A percentile compares a stretch with the other conserved stretches of the same genome.
Conservation (phyloP, 2,329 filamentous ascomycete species). For the Fusarium poae region DNA sequence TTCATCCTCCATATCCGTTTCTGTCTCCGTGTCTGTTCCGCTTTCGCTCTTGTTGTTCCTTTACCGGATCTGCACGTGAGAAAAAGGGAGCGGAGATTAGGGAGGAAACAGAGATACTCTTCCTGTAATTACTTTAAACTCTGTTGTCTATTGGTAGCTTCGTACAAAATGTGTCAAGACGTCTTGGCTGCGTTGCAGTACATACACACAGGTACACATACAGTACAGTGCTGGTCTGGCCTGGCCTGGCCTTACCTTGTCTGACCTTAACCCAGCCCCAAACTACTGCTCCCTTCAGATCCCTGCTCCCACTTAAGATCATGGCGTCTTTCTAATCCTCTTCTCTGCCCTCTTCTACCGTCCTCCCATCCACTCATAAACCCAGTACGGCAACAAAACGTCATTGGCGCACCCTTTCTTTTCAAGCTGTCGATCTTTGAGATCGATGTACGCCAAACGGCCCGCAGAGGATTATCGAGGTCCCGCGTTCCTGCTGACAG, state of each 20-base stretch:
- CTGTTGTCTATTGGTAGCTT: not conserved
- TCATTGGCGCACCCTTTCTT: conserved; percentile 45
- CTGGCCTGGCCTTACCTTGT: conserved; percentile 19
- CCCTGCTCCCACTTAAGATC: conserved; percentile 39
- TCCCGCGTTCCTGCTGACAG: conserved; percentile 40
- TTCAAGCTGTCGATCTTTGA: conserved; percentile 45
- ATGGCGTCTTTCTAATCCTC: conserved; percentile 25
- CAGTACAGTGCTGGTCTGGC: not conserved
- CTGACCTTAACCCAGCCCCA: conserved; percentile 17
- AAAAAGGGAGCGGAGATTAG: not conserved
- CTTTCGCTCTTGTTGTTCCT: conserved; percentile 18
- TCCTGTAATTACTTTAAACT: not conserved
- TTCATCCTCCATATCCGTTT: conserved; percentile 33
- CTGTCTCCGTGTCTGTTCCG: conserved; percentile 15
- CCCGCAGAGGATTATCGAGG: conserved; percentile 38
- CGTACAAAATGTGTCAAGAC: not conserved
- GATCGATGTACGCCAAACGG: conserved; percentile 48
- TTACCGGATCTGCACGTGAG: not conserved
- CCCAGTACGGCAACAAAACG: conserved; percentile 45
- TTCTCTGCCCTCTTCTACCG: conserved; percentile 17
- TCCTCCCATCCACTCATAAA: conserved; percentile 45
- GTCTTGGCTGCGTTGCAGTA: conserved; percentile 6
- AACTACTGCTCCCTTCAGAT: conserved; percentile 18
- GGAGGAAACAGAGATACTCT: not conserved
- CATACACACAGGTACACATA: no score